These are phyloP conservation scores for Plasmopara viticola DNA, from an alignment of 352 stramenopile genomes.

Conservation along the genomic window DNA sequence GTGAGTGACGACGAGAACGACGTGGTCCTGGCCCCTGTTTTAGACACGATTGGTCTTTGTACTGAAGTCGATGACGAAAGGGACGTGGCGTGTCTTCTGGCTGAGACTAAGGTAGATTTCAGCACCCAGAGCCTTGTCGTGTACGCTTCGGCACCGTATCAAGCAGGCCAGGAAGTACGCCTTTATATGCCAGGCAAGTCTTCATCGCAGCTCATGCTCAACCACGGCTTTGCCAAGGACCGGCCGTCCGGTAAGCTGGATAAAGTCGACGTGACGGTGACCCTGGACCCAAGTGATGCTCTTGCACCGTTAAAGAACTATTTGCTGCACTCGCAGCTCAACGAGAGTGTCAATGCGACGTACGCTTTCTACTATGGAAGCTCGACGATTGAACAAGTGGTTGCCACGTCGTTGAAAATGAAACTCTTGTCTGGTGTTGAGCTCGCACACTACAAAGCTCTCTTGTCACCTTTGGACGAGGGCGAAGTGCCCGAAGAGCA, in stretches of 20 bases:
- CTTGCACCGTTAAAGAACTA: constrained; percentile 35
- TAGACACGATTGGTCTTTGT: constrained; percentile 38
- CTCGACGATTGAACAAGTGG: constrained; percentile 8
- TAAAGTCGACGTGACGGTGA: constrained; percentile 41
- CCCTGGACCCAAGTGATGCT: constrained; percentile 30
- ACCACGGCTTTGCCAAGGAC: constrained; percentile 31
- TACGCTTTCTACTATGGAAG: constrained; percentile 29
- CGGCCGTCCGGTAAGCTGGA: constrained; percentile 21
- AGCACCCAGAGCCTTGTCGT: constrained; percentile 24
- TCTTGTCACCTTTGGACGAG: constrained; percentile 14
- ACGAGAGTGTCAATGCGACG: constrained; percentile 37
- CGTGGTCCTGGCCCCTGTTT: constrained; percentile 33
- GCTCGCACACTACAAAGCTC: constrained; percentile 24
- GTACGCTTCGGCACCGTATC: constrained; percentile 27
- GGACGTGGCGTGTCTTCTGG: constrained; percentile 19
- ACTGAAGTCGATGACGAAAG: constrained; percentile 17
- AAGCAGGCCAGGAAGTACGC: constrained; percentile 25
- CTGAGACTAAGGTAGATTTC: constrained; percentile 21
- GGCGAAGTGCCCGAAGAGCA: neutral
- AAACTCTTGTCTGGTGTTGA: constrained; percentile 36
- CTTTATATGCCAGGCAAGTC: constrained; percentile 29
- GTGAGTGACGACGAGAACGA: constrained; percentile 19
- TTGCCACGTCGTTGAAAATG: constrained; percentile 37
- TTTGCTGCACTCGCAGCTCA: constrained; percentile 28
- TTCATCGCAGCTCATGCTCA: constrained; percentile 41